These are phyloP conservation scores for Suillus paluster DNA, from an alignment of 768 basidiomycete species.

Conservation along the genomic window DNA sequence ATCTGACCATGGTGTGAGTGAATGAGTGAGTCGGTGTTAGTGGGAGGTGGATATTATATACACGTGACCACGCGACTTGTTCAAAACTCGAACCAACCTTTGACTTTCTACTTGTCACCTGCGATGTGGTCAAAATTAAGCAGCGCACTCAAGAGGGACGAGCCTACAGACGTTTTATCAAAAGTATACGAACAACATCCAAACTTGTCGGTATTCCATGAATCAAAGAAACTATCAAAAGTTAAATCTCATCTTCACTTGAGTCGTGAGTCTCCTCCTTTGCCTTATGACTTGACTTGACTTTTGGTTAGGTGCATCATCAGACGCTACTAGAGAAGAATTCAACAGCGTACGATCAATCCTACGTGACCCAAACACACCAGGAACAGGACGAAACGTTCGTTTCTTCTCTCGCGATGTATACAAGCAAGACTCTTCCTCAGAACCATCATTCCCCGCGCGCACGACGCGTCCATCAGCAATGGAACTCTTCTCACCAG, in stretches of 20 bases:
- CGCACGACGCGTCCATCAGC: slow-evolving; percentile 54
- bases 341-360: slow-evolving; percentile 76
- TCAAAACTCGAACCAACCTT: slow-evolving; percentile 6
- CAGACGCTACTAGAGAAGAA: slow-evolving; percentile 42
- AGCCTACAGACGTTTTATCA: slow-evolving; percentile 45
- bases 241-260: slow-evolving; percentile 47
- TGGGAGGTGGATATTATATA: too few species aligned
- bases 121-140: slow-evolving; percentile 68
- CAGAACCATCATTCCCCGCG: slow-evolving; percentile 36
- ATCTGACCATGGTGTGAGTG: too few species aligned
- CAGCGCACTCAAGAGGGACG: slow-evolving; percentile 52
- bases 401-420: slow-evolving; percentile 77
- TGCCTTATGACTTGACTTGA: too few species aligned
- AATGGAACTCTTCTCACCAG: slow-evolving; percentile 55
- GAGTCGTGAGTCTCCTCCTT: too few species aligned
- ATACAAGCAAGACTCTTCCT: slow-evolving; percentile 68
- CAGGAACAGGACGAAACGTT: slow-evolving; percentile 79
- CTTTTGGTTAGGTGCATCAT: slow-evolving; percentile 17
- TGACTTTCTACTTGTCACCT: too few species aligned
- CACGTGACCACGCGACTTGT: background rate
- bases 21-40: too few species aligned
- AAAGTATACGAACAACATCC: slow-evolving; percentile 64
- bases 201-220: slow-evolving; percentile 61
- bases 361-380: slow-evolving; percentile 69
- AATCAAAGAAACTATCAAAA: slow-evolving; percentile 42